Conservation (phyloP, 306 rosid genomes). For the Quercus mongolica region DNA sequence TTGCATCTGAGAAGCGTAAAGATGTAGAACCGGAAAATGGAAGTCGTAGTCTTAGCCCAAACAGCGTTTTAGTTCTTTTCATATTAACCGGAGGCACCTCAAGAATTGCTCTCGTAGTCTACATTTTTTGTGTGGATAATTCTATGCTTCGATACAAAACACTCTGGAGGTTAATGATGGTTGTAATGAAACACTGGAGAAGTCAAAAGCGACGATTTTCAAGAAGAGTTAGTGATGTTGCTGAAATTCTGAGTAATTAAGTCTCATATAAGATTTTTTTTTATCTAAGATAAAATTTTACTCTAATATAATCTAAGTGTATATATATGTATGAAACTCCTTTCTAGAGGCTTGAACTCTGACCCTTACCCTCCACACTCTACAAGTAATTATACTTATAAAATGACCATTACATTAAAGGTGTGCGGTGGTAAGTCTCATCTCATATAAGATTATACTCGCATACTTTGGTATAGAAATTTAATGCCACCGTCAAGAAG, state of each 20-base stretch:
- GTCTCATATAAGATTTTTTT: not conserved
- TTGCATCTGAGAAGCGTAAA: slow-evolving; percentile 30
- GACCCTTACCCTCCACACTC: too few relatives aligned
- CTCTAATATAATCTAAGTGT: too few relatives aligned
- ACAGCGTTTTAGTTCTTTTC: slow-evolving; percentile 36
- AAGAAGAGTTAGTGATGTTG: slow-evolving; percentile 22
- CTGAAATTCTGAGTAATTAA: not conserved
- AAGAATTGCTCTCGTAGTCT: slow-evolving; percentile 34
- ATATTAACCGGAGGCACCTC: slow-evolving; percentile 38
- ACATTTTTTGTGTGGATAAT: not conserved
- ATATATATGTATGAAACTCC: too few relatives aligned
- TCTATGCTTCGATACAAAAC: slow-evolving; percentile 1
- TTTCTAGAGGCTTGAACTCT: too few relatives aligned
- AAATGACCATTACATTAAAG: too few relatives aligned
- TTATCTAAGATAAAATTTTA: too few relatives aligned
- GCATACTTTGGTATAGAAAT: too few relatives aligned
- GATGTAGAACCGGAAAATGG: slow-evolving; percentile 6
- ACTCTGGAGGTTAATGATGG: slow-evolving; percentile 15
- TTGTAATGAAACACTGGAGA: slow-evolving; percentile 25
- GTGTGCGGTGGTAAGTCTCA: fast-evolving
- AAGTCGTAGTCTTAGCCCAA: slow-evolving; percentile 35
- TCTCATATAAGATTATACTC: not conserved
- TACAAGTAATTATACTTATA: too few relatives aligned
- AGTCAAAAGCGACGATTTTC: slow-evolving; percentile 14
- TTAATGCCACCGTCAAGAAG: too few relatives aligned